phyloP scores from a whole-genome alignment of 768 basidiomycete species.

The Russula emetica region DNA sequence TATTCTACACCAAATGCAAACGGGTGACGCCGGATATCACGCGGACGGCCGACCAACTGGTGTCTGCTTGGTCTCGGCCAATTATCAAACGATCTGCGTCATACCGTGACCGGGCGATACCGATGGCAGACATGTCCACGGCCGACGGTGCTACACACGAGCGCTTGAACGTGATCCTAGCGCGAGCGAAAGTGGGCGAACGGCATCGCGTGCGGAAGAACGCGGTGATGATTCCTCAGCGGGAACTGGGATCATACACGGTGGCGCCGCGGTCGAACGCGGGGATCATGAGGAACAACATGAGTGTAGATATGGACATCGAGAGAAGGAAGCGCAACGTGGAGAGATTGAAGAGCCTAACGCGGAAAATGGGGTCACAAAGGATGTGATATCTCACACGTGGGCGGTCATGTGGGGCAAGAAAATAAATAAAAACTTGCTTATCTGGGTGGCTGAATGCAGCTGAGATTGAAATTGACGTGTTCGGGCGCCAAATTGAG shows the following conservation, averaged over 20 bases:
- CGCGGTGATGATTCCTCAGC: constrained; percentile 77
- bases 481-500: constrained; percentile 25
- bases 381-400: constrained; percentile 2
- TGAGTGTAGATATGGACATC: constrained; percentile 68
- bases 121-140: constrained; percentile 45
- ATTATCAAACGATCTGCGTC: constrained; percentile 87
- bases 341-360: constrained; percentile 66
- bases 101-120: constrained; percentile 70
- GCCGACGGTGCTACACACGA: constrained; percentile 43
- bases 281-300: constrained; percentile 48
- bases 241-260: constrained; percentile 71
- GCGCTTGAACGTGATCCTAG: constrained; percentile 64
- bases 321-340: constrained; percentile 70
- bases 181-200: constrained; percentile 61
- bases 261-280: constrained; percentile 64
- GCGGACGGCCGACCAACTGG: constrained; percentile 79
- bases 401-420: constrained; percentile 4
- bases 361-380: constrained; percentile 39
- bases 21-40: constrained; percentile 77
- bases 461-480: constrained; percentile 18
- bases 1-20: constrained; percentile 96
- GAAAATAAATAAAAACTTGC: not conserved
- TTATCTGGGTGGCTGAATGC: constrained; percentile 4
- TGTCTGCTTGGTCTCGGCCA: constrained; percentile 82
- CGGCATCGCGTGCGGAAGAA: constrained; percentile 69